phyloP scores from a whole-genome alignment of 108 stramenopile species.

The Cylindrotheca fusiformis region DNA sequence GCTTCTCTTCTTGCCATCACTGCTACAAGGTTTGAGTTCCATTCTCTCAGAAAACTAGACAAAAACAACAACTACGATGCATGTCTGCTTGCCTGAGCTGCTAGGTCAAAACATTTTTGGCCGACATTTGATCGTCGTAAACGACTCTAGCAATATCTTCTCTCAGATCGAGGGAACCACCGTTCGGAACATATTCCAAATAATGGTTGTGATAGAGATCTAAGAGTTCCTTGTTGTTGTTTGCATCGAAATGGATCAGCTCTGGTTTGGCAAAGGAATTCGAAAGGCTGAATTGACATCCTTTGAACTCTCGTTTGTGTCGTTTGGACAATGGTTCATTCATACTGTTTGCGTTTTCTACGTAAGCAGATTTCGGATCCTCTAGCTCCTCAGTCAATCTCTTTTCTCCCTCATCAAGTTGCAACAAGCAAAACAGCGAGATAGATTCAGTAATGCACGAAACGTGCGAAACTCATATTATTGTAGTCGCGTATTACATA shows the following conservation, averaged over 20 bases:
- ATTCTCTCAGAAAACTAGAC: too few species aligned
- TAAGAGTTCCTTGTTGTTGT: slow-evolving; percentile 29
- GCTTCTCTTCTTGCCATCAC: too few species aligned
- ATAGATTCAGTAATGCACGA: too few species aligned
- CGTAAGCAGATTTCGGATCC: too few species aligned
- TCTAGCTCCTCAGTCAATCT: too few species aligned
- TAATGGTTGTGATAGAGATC: slow-evolving; percentile 48
- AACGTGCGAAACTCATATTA: too few species aligned
- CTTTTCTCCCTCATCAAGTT: too few species aligned
- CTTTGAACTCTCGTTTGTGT: slow-evolving; percentile 68
- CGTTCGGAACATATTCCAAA: slow-evolving; percentile 70
- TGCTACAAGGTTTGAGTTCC: too few species aligned
- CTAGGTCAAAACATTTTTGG: slow-evolving; percentile 55
- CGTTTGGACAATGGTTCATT: slow-evolving; percentile 52
- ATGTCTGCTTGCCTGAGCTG: too few species aligned
- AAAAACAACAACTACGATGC: too few species aligned
- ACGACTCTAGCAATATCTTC: slow-evolving; percentile 53
- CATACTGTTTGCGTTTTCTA: slow-evolving; percentile 10
- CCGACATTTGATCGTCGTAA: slow-evolving; percentile 33
- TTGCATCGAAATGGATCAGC: slow-evolving; percentile 39
- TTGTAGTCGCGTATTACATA: too few species aligned
- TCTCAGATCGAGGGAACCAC: slow-evolving; percentile 66
- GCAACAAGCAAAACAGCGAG: too few species aligned
- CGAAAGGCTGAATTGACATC: slow-evolving; percentile 57
- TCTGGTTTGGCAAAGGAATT: slow-evolving; percentile 62